Percentiles rank a stretch among this genome's conserved stretches.
phyloP scores from a whole-genome alignment of 2,329 filamentous ascomycete species.

The Claviceps africana region DNA sequence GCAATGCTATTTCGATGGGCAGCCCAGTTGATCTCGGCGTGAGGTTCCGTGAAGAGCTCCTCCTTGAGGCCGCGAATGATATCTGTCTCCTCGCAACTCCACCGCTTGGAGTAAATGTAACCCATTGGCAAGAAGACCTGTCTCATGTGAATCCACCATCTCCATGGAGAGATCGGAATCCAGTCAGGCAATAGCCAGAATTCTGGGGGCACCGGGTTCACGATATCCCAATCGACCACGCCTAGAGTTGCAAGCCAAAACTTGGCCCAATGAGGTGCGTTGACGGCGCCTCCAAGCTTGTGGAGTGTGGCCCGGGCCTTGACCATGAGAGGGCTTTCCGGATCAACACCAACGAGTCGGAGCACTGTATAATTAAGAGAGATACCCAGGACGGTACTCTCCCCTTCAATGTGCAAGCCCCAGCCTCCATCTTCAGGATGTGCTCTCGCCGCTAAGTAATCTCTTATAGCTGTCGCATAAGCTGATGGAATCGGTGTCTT shows the following conservation, averaged over 20 bases:
- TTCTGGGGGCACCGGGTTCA: constrained; percentile 89
- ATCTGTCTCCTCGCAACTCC: constrained; percentile 61
- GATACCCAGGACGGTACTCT: constrained; percentile 84
- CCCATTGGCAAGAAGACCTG: constrained; percentile 90
- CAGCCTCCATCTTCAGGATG: constrained; percentile 86
- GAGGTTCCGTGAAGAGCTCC: constrained; percentile 71
- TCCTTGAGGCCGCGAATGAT: constrained; percentile 59
- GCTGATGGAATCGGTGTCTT: constrained; percentile 71
- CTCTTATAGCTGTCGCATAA: constrained; percentile 76
- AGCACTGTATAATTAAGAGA: constrained; percentile 74
- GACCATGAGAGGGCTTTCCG: constrained; percentile 73
- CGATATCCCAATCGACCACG: constrained; percentile 75
- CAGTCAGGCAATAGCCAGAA: constrained; percentile 87
- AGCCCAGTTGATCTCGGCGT: constrained; percentile 64
- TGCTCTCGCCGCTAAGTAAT: constrained; percentile 78
- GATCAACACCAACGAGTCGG: constrained; percentile 66
- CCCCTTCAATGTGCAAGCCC: constrained; percentile 89
- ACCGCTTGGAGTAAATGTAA: constrained; percentile 74
- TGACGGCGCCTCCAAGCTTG: constrained; percentile 69
- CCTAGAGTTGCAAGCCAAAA: constrained; percentile 84
- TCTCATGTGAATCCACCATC: constrained; percentile 98
- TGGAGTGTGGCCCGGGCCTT: constrained; percentile 74
- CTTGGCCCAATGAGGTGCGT: constrained; percentile 90
- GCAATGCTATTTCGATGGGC: constrained; percentile 72
- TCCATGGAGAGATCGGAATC: constrained; percentile 79